Evolutionary conservation across 1,139 yeast genomes (phyloP).

Genomic region (Candida sanyaensis): DNA sequence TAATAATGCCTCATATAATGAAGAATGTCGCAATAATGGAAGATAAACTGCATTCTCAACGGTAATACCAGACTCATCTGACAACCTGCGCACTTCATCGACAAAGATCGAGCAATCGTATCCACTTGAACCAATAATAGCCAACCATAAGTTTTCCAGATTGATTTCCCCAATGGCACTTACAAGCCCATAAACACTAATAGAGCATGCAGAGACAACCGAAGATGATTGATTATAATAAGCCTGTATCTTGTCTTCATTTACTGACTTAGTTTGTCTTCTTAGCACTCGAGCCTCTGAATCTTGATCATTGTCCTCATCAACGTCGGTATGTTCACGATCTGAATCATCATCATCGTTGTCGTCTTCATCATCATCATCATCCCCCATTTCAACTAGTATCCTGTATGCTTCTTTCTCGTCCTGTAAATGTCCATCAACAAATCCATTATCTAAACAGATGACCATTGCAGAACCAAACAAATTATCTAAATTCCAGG

Average conservation of each 20-base stretch:
- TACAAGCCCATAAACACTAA: constrained; percentile 76
- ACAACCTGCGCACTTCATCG: constrained; percentile 81
- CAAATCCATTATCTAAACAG: constrained; percentile 86
- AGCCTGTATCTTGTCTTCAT: constrained; percentile 68
- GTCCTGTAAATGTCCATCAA: constrained; percentile 54
- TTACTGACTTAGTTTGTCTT: constrained; percentile 27
- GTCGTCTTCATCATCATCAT: constrained; percentile 26
- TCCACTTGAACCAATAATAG: constrained; percentile 73
- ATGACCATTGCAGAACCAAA: constrained; percentile 81
- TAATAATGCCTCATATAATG: constrained; percentile 85
- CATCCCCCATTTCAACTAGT: constrained; percentile 37
- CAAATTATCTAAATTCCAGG: constrained; percentile 93
- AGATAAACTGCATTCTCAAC: constrained; percentile 85
- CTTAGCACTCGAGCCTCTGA: constrained; percentile 36
- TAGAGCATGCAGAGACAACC: constrained; percentile 70
- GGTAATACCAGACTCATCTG: constrained; percentile 66
- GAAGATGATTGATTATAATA: constrained; percentile 87
- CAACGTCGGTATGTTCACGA: constrained; percentile 22
- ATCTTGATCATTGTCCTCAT: constrained; percentile 29
- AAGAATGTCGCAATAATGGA: constrained; percentile 89
- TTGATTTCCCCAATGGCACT: constrained; percentile 67
- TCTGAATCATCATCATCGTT: constrained; percentile 23
- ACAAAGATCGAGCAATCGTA: constrained; percentile 4
- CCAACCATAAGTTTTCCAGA: constrained; percentile 76
- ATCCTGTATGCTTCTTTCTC: constrained; percentile 59